Evolutionary conservation across 495 filamentous ascomycete genomes (phyloP).

Genomic region (Chlorociboria aeruginascens): DNA sequence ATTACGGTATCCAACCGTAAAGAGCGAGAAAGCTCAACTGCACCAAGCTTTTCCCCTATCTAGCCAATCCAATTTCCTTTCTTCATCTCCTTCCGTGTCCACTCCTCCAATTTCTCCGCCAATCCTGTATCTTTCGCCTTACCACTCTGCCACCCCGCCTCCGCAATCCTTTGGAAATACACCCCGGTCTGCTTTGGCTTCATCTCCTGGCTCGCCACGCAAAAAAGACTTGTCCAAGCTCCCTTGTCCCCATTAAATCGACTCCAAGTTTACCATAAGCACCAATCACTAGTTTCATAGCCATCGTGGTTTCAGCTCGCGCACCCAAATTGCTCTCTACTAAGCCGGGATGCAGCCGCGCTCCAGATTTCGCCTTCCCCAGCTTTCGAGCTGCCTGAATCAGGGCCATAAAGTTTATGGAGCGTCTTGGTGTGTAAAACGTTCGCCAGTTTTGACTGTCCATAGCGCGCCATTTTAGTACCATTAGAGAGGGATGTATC

Average conservation of each 20-base stretch:
- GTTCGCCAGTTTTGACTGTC: conserved; percentile 46
- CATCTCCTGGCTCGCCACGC: conserved; percentile 28
- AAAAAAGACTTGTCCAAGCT: conserved; percentile 28
- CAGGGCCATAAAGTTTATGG: background rate
- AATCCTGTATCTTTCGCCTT: conserved; percentile 18
- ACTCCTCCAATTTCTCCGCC: conserved; percentile 21
- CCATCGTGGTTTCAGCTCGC: conserved; percentile 10
- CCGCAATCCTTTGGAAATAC: conserved; percentile 25
- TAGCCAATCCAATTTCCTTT: conserved; percentile 19
- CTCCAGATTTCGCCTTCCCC: conserved; percentile 14
- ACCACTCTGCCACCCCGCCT: conserved; percentile 22
- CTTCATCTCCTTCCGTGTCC: conserved; percentile 23
- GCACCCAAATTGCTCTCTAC: conserved; percentile 26
- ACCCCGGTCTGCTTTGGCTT: conserved; percentile 26
- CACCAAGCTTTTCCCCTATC: background rate
- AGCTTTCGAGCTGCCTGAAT: background rate
- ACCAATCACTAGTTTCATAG: conserved; percentile 10
- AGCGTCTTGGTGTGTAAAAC: conserved; percentile 29
- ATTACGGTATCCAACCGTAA: too few species aligned
- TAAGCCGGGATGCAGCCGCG: conserved; percentile 31
- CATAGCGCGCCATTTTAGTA: conserved; percentile 32
- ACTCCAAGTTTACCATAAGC: conserved; percentile 18
- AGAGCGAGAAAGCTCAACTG: too few species aligned
- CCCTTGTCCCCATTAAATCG: conserved; percentile 25
- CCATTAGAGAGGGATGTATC: conserved; percentile 12